Evolutionary conservation across 805 yeast species (phyloP).

Genomic region (Saturnispora quitensis): DNA sequence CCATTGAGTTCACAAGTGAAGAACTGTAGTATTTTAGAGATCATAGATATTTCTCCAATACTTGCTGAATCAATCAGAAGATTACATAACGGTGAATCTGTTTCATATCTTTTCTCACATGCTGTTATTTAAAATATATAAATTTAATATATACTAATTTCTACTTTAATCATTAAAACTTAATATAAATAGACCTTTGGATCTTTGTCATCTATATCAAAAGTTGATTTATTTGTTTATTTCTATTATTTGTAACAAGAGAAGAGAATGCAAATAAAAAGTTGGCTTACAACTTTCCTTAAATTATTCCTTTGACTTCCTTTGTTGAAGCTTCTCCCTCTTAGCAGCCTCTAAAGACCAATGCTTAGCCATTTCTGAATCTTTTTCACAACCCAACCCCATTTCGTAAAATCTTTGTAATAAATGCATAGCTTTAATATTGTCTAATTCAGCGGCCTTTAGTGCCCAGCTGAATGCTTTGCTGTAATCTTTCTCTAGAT

Average conservation of each 20-base stretch:
- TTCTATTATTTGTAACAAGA: not conserved
- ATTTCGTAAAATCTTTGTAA: slow-evolving; percentile 75
- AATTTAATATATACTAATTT: not conserved
- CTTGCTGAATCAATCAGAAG: slow-evolving; percentile 92
- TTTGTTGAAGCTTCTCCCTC: not conserved
- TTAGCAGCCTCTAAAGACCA: slow-evolving; percentile 68
- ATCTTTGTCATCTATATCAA: not conserved
- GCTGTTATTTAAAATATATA: slow-evolving; percentile 18
- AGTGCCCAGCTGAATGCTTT: slow-evolving; percentile 95
- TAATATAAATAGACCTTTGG: not conserved
- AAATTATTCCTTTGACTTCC: not conserved
- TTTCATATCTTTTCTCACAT: slow-evolving; percentile 75
- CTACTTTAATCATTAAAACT: not conserved
- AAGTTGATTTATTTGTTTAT: not conserved
- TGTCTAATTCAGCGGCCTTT: slow-evolving; percentile 68
- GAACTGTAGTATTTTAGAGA: slow-evolving; percentile 59
- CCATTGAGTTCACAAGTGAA: slow-evolving; percentile 63
- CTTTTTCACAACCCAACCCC: slow-evolving; percentile 75
- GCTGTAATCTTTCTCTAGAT: slow-evolving; percentile 67
- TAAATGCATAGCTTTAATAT: slow-evolving; percentile 77
- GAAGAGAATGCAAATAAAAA: not conserved
- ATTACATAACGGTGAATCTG: slow-evolving; percentile 92
- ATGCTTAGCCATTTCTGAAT: slow-evolving; percentile 46
- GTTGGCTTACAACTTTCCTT: not conserved
- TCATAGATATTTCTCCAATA: slow-evolving; percentile 76